Conservation (phyloP, 192 early-diverging fungal genomes). For the Coemansia sp. region DNA sequence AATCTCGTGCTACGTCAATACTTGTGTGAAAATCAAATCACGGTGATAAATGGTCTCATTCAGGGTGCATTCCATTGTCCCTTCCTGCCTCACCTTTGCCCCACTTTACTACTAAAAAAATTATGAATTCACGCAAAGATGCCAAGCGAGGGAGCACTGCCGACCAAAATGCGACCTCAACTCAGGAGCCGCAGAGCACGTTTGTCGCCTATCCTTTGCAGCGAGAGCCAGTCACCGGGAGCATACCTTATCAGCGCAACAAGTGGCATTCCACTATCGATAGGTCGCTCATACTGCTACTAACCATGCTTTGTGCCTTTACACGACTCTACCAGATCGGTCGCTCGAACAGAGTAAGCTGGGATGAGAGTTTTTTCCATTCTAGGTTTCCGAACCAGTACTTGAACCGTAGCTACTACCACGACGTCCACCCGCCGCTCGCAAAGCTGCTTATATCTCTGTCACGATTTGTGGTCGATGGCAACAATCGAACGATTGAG, state of each 20-base stretch:
- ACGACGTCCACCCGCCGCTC: conserved; percentile 96
- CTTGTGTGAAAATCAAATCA: too few species aligned
- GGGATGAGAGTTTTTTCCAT: conserved; percentile 67
- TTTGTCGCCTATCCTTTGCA: conserved; percentile 32
- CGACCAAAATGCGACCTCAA: background rate
- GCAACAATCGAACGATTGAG: conserved; percentile 65
- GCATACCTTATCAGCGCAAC: conserved; percentile 55
- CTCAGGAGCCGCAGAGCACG: conserved; percentile 1
- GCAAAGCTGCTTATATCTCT: conserved; percentile 74
- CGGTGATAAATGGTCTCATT: too few species aligned
- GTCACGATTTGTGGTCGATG: conserved; percentile 57
- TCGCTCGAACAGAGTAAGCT: conserved; percentile 52
- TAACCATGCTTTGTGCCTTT: conserved; percentile 33
- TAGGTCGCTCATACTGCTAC: conserved; percentile 41
- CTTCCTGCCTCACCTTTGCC: too few species aligned
- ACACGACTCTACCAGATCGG: conserved; percentile 47
- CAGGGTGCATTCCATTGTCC: too few species aligned
- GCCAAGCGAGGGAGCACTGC: background rate
- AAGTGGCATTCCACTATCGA: conserved; percentile 38
- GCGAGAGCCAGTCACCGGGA: background rate
- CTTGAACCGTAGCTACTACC: conserved; percentile 89
- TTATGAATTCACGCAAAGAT: background rate
- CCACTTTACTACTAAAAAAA: too few species aligned
- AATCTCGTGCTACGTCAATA: too few species aligned
- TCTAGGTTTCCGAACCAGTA: conserved; percentile 87